Conservation (phyloP, 345 rosid genomes). For the Euclidium syriacum region DNA sequence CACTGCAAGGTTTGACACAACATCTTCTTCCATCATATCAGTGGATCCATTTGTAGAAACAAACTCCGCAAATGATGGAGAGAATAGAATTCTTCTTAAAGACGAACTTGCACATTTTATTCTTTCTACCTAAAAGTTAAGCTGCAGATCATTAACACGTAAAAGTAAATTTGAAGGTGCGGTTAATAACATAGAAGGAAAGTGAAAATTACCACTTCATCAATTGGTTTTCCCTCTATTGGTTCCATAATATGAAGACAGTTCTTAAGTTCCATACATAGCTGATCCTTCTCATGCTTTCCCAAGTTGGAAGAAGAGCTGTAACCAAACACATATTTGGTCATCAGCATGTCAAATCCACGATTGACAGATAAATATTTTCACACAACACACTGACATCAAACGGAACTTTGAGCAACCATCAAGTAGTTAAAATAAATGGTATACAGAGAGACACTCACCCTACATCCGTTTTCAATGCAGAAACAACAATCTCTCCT, state of each 20-base stretch:
- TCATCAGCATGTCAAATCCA: conserved; percentile 4
- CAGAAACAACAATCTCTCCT: conserved; percentile 79
- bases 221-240: conserved; percentile 56
- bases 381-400: not conserved
- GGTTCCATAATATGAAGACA: conserved; percentile 72
- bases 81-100: conserved; percentile 73
- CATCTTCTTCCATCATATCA: conserved; percentile 96
- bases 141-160: conserved; percentile 28
- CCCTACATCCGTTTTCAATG: conserved; percentile 61
- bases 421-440: not conserved
- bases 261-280: conserved; percentile 55
- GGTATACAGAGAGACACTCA: conserved; percentile 26
- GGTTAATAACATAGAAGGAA: not conserved
- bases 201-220: conserved; percentile 62
- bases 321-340: conserved; percentile 21
- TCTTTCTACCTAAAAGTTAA: conserved; percentile 67
- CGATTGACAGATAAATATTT: not conserved
- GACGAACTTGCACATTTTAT: conserved; percentile 70
- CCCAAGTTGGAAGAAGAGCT: conserved; percentile 45
- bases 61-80: conserved; percentile 86
- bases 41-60: conserved; percentile 69
- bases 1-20: conserved; percentile 68
- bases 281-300: conserved; percentile 61
- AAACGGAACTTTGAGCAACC: not conserved
- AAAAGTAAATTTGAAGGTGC: not conserved